Evolutionary conservation across 768 basidiomycete species (phyloP), one percentile per base, ranked within the genome.

Genomic region (Inosperma sp.): DNA sequence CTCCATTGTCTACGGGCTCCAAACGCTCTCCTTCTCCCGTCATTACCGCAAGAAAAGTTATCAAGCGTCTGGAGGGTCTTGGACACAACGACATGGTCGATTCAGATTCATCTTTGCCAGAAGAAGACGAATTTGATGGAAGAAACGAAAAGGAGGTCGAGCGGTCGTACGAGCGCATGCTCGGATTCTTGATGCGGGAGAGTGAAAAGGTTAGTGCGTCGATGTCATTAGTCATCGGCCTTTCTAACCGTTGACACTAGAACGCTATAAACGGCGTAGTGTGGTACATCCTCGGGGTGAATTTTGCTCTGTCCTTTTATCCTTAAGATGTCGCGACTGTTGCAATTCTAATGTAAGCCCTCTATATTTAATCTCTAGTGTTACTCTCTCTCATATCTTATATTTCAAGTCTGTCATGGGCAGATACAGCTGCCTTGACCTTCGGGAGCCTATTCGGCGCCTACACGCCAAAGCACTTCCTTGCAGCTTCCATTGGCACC

Each of bases 341-440:
- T 12, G 79, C 92, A 6, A 86, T 96, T 56, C 76, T 94, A 57
- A 90, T 93, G 93, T 89, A 64, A 59, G 87, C 76, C n/a, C 19
- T 29, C 37, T 25, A 48, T 17, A 51, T 41, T 39, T 37, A 46
- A 46, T 30, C 21, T 30, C 22, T 27, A 41, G 42, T 31, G 29
- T 17, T 3, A 19, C 13, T 52, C 45, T 16, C 48, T 21, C 21
- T 26, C 34, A 16, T 27, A 17, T 19, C 41, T 22, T 27, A 25
- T 51, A 5, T 43, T 49, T 54, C 19, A 54, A 95, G 93, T 54
- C 82, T 96, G 41, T 93, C 92, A 26, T 96, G 93, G 93, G 93
- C 91, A 0, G 93, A 96, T 66, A 95, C 93, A 1, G 83, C 92
- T 14, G 93, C 93, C 5, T 95, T 93, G 8, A 94, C 90, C 10